phyloP scores from a whole-genome alignment of 352 stramenopile genomes.

The Plasmopara muralis region DNA sequence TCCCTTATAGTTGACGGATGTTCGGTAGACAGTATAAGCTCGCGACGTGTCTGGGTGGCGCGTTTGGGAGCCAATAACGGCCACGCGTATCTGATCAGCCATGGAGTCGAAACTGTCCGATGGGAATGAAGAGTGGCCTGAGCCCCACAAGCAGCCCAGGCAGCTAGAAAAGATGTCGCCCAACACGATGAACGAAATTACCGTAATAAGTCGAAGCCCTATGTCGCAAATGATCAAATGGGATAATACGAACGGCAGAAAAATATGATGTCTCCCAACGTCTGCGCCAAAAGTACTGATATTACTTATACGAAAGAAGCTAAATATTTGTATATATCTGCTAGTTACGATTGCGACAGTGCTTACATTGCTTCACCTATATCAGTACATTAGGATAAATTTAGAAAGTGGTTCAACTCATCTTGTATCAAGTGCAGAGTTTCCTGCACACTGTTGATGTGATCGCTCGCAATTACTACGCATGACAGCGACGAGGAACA shows the following conservation, averaged over 20 bases:
- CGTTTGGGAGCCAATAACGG: constrained; percentile 66
- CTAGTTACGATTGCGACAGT: no score
- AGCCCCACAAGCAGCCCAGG: constrained; percentile 8
- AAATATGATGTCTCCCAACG: neutral
- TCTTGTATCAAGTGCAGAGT: no score
- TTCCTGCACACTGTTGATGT: no score
- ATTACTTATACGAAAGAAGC: neutral
- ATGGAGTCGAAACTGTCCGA: constrained; percentile 15
- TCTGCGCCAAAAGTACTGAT: neutral
- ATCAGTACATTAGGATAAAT: no score
- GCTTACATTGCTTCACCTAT: no score
- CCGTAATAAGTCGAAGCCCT: neutral
- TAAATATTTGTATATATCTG: no score
- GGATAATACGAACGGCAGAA: neutral
- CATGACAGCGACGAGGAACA: no score
- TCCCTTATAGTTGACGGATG: constrained; percentile 54
- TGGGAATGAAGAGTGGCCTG: constrained; percentile 3
- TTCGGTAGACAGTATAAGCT: constrained; percentile 72
- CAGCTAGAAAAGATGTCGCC: constrained; percentile 13
- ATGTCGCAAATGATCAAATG: neutral
- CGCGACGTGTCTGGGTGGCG: constrained; percentile 20
- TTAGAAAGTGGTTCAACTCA: no score
- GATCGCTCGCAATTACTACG: no score
- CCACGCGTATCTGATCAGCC: constrained; percentile 40
- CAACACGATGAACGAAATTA: constrained; percentile 7